Percentiles rank a stretch among this genome's conserved stretches.
These are phyloP conservation scores for Jamesozyma rosinii DNA, from an alignment of 805 yeast species.

Conservation along the genomic window DNA sequence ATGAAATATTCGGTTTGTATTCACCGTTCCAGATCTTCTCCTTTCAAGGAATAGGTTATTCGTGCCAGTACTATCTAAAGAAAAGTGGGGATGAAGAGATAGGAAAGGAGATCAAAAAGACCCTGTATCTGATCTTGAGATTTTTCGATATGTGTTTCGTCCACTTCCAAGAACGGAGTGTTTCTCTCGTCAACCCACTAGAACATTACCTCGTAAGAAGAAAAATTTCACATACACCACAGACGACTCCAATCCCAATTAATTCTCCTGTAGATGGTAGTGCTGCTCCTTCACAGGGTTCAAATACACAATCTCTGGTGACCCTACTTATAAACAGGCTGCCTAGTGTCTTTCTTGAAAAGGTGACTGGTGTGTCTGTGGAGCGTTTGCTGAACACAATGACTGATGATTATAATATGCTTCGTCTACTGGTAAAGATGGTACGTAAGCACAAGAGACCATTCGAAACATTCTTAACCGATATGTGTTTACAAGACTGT, in stretches of 20 bases:
- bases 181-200: slow-evolving; percentile 21
- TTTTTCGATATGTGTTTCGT: slow-evolving; percentile 24
- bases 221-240: slow-evolving; percentile 19
- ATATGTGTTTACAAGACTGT: background rate
- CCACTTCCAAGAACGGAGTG: slow-evolving; percentile 15
- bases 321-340: slow-evolving; percentile 13
- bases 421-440: slow-evolving; percentile 15
- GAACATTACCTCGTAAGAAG: slow-evolving; percentile 16
- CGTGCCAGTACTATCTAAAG: slow-evolving; percentile 12
- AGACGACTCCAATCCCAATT: slow-evolving; percentile 6
- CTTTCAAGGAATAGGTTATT: slow-evolving; percentile 24
- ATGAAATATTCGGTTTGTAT: slow-evolving; percentile 26
- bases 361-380: slow-evolving; percentile 13
- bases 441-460: slow-evolving; percentile 11
- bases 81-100: slow-evolving; percentile 1
- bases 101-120: slow-evolving; percentile 38
- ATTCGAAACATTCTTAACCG: slow-evolving; percentile 15
- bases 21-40: slow-evolving; percentile 25
- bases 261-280: background rate
- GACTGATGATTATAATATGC: slow-evolving; percentile 18
- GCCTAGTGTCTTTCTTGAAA: slow-evolving; percentile 19
- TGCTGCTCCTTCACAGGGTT: background rate
- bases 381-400: slow-evolving; percentile 10
- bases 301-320: slow-evolving; percentile 6
- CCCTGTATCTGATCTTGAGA: slow-evolving; percentile 23